Base-by-base conservation (phyloP, 768 basidiomycete species). In the Lepiota venenata region DNA sequence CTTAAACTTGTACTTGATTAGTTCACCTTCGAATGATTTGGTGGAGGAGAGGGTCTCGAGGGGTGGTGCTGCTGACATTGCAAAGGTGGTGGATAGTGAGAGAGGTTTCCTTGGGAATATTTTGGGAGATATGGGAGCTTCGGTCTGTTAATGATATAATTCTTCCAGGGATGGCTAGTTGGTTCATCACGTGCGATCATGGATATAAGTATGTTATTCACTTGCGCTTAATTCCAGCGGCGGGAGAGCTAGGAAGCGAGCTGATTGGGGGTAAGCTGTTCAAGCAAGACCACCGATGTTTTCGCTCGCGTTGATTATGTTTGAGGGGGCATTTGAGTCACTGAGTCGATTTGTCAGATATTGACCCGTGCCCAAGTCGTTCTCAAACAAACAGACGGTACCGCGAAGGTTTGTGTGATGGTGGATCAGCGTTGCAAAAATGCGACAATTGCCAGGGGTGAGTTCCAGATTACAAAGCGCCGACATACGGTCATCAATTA, bases 1-100 rank as follows among this genome's bases (percentile, higher is more conserved):
- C 76, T 83, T 87, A 76, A 88, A 91, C 71, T 83, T 89, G 77
- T 92, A 98, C 68, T 98, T 98, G 56, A 73, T 79, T 53, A 98
- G 67, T 51, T 81, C 79, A 20, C 96, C 97, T 54, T 81, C 87
- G 58, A 88, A 96, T 10, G 83, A 78, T 69, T 87, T 87, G 80
- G 83, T 93, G 9, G 82, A 76, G 1, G 91, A 88, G 15, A 93
- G 57, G 65, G 84, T 81, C 60, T 89, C 81, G 60, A 94, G 81
- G 32, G 64, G 15, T 36, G 37, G 20, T 42, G 29, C 15, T 16
- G 25, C 20, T 16, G 46, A 25, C 46, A 55, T 55, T 38, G 21
- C 12, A 38, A 10, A 21, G 16, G 10, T 11, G 16, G 29, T 36
- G 2, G 37, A 3, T n/a, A 11, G 6, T 36, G 53, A 40, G 46